phyloP scores from a whole-genome alignment of 73 alveolate genomes.

The Paramecium octaurelia region DNA sequence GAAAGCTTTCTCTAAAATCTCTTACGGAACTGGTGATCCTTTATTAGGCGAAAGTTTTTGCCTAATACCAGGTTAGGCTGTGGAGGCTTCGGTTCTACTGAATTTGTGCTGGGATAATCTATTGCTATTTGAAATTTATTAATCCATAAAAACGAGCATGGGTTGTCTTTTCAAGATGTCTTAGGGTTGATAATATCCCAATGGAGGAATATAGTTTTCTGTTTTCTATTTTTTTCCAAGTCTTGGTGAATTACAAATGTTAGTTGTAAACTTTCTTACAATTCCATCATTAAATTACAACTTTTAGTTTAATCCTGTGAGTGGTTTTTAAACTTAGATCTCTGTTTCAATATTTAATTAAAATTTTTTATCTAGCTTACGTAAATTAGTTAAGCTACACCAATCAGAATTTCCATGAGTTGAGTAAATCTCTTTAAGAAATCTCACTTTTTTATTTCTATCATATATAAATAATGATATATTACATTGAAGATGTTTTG shows the following conservation, averaged over 20 bases:
- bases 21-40: not conserved
- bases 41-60: not conserved
- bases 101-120: not conserved
- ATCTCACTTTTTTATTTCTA: not conserved
- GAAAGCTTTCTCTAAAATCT: not conserved
- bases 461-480: not conserved
- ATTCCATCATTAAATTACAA: not conserved
- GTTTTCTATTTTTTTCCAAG: not conserved
- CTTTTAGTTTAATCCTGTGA: not conserved
- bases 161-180: not conserved
- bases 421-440: not conserved
- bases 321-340: not conserved
- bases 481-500: not conserved
- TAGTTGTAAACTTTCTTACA: not conserved
- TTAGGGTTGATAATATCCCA: not conserved
- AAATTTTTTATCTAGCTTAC: not conserved
- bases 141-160: constrained; percentile 9
- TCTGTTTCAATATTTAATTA: not conserved
- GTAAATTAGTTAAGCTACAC: not conserved
- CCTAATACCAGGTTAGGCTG: not conserved
- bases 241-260: not conserved
- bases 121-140: not conserved
- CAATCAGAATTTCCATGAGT: not conserved
- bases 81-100: constrained; percentile 19
- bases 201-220: not conserved